Evolutionary conservation across 2,329 filamentous ascomycete species (phyloP).

Genomic region (Shiraia sp.): DNA sequence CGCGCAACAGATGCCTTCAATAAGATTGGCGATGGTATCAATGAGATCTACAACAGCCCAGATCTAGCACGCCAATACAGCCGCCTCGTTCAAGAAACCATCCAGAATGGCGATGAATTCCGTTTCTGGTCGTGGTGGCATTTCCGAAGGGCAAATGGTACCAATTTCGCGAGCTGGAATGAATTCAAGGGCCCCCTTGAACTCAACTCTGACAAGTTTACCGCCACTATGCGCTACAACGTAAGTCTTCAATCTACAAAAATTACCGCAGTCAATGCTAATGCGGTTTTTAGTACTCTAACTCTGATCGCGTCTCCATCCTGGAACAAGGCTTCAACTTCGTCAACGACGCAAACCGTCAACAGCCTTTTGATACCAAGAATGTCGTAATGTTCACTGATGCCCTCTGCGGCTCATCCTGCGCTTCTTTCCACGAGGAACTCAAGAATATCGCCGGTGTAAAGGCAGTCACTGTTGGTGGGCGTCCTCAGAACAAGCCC

Average conservation of each 20-base stretch:
- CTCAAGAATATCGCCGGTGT: conserved; percentile 57
- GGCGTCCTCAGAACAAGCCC: conserved; percentile 55
- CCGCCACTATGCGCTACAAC: conserved; percentile 39
- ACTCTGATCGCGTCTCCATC: conserved; percentile 20
- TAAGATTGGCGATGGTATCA: conserved; percentile 25
- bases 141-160: conserved; percentile 27
- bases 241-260: conserved; percentile 13
- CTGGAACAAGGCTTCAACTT: conserved; percentile 17
- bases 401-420: conserved; percentile 62
- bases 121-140: conserved; percentile 29
- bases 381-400: conserved; percentile 54
- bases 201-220: conserved; percentile 44
- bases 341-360: conserved; percentile 17
- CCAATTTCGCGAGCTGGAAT: conserved; percentile 48
- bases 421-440: conserved; percentile 59
- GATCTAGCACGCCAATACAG: conserved; percentile 9
- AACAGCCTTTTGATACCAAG: conserved; percentile 41
- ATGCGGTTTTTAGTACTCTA: conserved; percentile 23
- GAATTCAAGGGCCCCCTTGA: conserved; percentile 49
- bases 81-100: neutral
- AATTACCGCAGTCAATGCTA: neutral
- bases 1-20: conserved; percentile 19
- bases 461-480: conserved; percentile 60
- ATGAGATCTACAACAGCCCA: conserved; percentile 23
- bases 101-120: conserved; percentile 16